Evolutionary conservation across 306 rosid species (phyloP).

Genomic region (Castanopsis chinensis): DNA sequence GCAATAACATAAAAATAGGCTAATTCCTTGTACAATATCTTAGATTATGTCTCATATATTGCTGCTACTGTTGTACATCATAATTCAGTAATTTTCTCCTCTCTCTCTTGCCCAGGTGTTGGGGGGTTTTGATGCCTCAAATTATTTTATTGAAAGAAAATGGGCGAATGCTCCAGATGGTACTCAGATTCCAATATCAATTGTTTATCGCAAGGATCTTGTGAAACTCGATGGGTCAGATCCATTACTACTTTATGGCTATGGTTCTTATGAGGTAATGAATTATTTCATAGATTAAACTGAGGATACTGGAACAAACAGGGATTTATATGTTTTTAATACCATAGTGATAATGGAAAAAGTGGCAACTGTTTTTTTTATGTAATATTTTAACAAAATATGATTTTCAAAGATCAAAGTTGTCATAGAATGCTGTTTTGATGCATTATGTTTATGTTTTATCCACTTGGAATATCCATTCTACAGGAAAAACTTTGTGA

Average conservation of each 20-base stretch:
- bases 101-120: conserved; percentile 52
- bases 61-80: background rate
- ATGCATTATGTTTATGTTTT: background rate
- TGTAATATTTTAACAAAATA: background rate
- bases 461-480: background rate
- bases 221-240: conserved; percentile 89
- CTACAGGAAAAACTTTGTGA: background rate
- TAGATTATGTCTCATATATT: background rate
- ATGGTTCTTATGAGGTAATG: conserved; percentile 95
- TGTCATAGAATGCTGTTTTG: background rate
- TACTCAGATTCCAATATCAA: conserved; percentile 77
- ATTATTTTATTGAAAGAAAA: conserved; percentile 78
- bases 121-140: conserved; percentile 81
- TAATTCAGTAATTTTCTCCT: background rate
- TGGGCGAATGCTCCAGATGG: conserved; percentile 85
- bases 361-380: conserved; percentile 10
- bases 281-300: conserved; percentile 5
- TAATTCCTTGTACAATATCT: background rate
- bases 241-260: conserved; percentile 89
- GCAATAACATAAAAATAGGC: background rate
- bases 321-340: conserved; percentile 22
- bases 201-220: conserved; percentile 74
- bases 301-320: conserved; percentile 10
- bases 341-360: conserved; percentile 4
- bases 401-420: background rate